Evolutionary conservation across 768 basidiomycete species (phyloP), one percentile per base, ranked within the genome.

Genomic region (Harrya chromipes): DNA sequence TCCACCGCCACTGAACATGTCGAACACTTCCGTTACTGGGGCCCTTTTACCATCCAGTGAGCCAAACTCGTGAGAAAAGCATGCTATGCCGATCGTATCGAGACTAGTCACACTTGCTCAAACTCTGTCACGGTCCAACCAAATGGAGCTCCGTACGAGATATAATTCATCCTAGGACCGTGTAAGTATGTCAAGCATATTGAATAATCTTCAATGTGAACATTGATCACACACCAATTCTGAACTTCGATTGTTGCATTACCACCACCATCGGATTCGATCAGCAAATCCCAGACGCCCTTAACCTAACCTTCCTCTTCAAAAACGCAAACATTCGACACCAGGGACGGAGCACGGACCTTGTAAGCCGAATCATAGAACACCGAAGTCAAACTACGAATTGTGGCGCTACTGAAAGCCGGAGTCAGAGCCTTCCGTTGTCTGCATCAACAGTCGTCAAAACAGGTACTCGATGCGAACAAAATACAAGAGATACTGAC

Each of bases 161-260:
- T 66, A 48, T 60, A 65, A 54, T 74, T 77, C 77, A 76, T 78
- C 72, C 33, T 33, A 14, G 4, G 11, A 4, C 12, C 29, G 12
- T 13, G 29, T 29, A 29, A 11, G 12, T 12, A 23, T 6, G 11
- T 11, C 33, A 16, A 9, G 14, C 4, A 16, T 14, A 11, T 16
- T 16, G 16, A 33, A 16, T 13, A 4, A 29, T 29, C 29, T 29
- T 26, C 8, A 13, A 29, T 29, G 29, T 12, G 29, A 13, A 29
- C 10, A 29, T 29, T 13, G 29, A 29, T 29, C 29, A 33, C 65
- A 6, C 37, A 74, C 76, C 79, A 80, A 38, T 55, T 63, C 50
- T 80, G 75, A 12, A 80, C 77, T 37, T 81, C 76, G 27, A 80
- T 74, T 6, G 72, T 31, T 0, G 66, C 61, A 20, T 67, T 62